Percentiles rank a stretch among this genome's conserved stretches.
phyloP scores from a whole-genome alignment of 2,329 filamentous ascomycete genomes.

The Alternaria postmessia region DNA sequence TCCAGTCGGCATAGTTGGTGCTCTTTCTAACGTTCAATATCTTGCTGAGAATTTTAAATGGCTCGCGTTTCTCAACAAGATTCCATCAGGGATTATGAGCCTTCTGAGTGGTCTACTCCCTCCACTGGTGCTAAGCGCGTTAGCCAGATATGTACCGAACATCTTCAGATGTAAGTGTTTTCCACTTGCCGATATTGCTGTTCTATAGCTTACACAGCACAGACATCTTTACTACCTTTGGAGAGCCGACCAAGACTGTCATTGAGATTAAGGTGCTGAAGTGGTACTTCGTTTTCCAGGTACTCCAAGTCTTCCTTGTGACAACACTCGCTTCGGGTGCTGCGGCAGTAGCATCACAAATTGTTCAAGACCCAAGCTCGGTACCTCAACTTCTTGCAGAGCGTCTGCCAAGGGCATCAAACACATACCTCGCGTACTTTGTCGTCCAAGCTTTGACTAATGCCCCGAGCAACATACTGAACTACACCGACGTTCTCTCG shows the following conservation, averaged over 20 bases:
- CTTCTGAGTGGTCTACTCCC: slow-evolving; percentile 87
- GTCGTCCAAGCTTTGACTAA: slow-evolving; percentile 88
- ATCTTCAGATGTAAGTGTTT: slow-evolving; percentile 74
- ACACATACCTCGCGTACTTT: slow-evolving; percentile 96
- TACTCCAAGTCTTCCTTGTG: slow-evolving; percentile 91
- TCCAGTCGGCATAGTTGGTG: slow-evolving; percentile 79
- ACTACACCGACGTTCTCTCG: slow-evolving; percentile 75
- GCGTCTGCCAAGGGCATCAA: slow-evolving; percentile 83
- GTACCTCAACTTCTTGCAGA: slow-evolving; percentile 72
- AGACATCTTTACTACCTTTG: slow-evolving; percentile 81
- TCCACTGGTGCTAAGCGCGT: slow-evolving; percentile 76
- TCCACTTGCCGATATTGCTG: background rate
- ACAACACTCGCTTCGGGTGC: slow-evolving; percentile 84
- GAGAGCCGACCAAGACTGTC: slow-evolving; percentile 78
- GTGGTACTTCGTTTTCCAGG: slow-evolving; percentile 88
- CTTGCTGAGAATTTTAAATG: slow-evolving; percentile 71
- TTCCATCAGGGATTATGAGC: slow-evolving; percentile 77
- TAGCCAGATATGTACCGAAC: slow-evolving; percentile 87
- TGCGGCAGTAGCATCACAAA: slow-evolving; percentile 69
- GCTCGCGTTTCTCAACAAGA: slow-evolving; percentile 74
- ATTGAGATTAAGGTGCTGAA: slow-evolving; percentile 92
- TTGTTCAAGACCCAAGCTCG: slow-evolving; percentile 68
- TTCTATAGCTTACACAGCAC: slow-evolving; percentile 11
- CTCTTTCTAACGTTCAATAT: slow-evolving; percentile 83
- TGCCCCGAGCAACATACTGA: slow-evolving; percentile 76